Evolutionary conservation across 1,139 yeast species (phyloP).

Genomic region (Trichomonascaceae sp.): DNA sequence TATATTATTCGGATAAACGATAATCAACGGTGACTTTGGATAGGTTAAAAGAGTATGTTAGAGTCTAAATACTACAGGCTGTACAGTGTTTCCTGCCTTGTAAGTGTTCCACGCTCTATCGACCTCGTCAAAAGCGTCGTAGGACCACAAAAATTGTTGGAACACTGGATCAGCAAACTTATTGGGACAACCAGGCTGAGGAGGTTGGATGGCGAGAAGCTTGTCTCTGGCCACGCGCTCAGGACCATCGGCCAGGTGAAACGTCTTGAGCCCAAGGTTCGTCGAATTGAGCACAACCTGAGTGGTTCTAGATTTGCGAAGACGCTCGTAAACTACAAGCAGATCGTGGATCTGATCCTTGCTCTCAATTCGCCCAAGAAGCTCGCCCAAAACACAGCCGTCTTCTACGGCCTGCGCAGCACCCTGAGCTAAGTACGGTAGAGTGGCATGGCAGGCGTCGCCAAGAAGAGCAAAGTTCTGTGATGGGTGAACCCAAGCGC

Average conservation of each 20-base stretch:
- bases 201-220: slow-evolving; percentile 17
- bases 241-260: slow-evolving; percentile 22
- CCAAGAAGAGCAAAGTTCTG: slow-evolving; percentile 21
- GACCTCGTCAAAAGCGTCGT: slow-evolving; percentile 22
- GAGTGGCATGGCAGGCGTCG: slow-evolving; percentile 31
- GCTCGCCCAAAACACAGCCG: slow-evolving; percentile 22
- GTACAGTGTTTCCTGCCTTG: slow-evolving; percentile 1
- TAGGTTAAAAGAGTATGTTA: too few relatives aligned
- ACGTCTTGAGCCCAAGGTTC: slow-evolving; percentile 15
- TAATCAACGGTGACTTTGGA: too few relatives aligned
- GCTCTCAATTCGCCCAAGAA: slow-evolving; percentile 23
- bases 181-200: slow-evolving; percentile 20
- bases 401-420: slow-evolving; percentile 32
- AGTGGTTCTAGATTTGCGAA: slow-evolving; percentile 22
- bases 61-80: slow-evolving; percentile 1
- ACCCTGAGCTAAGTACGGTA: slow-evolving; percentile 32
- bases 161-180: slow-evolving; percentile 23
- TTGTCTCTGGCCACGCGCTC: slow-evolving; percentile 18
- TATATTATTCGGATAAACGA: too few relatives aligned
- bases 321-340: slow-evolving; percentile 14
- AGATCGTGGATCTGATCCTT: slow-evolving; percentile 14
- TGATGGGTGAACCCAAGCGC: slow-evolving; percentile 14
- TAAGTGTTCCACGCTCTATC: slow-evolving; percentile 4
- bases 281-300: slow-evolving; percentile 20
- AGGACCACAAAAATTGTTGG: slow-evolving; percentile 20